Base-by-base conservation (phyloP, 306 rosid genomes). In the Inga laurina region DNA sequence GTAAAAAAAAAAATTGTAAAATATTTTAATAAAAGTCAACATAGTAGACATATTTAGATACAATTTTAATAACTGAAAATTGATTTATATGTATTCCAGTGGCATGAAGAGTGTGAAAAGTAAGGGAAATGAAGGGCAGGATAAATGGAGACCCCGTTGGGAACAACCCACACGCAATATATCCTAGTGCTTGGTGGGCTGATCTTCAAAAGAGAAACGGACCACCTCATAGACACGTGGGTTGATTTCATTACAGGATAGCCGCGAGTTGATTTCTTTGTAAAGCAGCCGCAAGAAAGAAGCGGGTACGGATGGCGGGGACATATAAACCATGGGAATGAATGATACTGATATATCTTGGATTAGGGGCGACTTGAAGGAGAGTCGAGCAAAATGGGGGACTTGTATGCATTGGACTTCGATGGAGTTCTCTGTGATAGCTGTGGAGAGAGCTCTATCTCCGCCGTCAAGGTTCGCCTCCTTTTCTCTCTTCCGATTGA, bases 371-470 rank as follows among this genome's bases (percentile, higher is more conserved):
- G 82, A 45, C 68, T 72, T 83, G 59, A 73, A 77, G 79, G 35
- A 52, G 5, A 69, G 46, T 56, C 24, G 69, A 70, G 54, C 57
- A 82, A 46, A 72, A 95, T 95, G 99, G 99, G 91, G 8, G 93
- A 93, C 72, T 89, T 95, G 34, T 95, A 93, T 81, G 98, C 97
- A 32, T 86, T 93, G 89, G 97, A 93, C 87, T 95, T 95, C 86
- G 98, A 93, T 82, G 98, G 97, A 79, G 86, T 95, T 85, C 80
- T 95, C 52, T 93, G 99, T 46, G 97, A 93, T 84, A 95, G 97
- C 89, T 95, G 98, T 77, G 97, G 98, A 5, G 98, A 95, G 87
- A 95, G 95, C 87, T 91, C 98, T 65, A 88, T 85, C 80, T 95
- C 98, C 76, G 97, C 98, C 72, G 81, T 93, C 73, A 93, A 92